These are phyloP conservation scores for Corylus avellana DNA, from an alignment of 306 rosid species.

Conservation along the genomic window DNA sequence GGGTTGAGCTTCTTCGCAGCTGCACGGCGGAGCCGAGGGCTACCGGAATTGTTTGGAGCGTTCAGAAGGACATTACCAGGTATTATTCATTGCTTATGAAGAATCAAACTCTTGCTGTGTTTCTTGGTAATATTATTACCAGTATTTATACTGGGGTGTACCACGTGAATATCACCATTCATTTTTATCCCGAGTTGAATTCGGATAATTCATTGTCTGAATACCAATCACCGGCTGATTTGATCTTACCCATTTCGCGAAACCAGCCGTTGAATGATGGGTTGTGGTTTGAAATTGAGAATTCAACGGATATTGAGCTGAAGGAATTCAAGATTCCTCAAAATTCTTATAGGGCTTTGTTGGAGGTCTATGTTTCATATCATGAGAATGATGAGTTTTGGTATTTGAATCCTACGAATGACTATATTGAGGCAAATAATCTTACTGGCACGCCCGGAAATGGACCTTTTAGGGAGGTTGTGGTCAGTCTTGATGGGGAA, in stretches of 20 bases:
- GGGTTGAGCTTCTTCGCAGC: conserved; percentile 87
- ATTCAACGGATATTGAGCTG: conserved; percentile 43
- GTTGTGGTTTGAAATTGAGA: conserved; percentile 70
- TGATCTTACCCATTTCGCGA: conserved; percentile 75
- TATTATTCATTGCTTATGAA: conserved; percentile 55
- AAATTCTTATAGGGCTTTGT: conserved; percentile 79
- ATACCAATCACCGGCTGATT: conserved; percentile 64
- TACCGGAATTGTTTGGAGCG: conserved; percentile 80
- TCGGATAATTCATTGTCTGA: conserved; percentile 28
- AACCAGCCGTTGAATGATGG: conserved; percentile 68
- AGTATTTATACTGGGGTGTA: conserved; percentile 74
- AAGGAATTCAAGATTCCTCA: conserved; percentile 66
- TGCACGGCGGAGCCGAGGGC: conserved; percentile 85
- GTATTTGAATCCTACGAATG: conserved; percentile 68
- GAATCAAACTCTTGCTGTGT: conserved; percentile 76
- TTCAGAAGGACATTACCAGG: conserved; percentile 84
- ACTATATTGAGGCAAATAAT: conserved; percentile 62
- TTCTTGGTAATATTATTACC: conserved; percentile 63
- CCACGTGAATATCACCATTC: conserved; percentile 63
- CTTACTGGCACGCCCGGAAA: conserved; percentile 58
- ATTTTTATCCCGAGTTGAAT: conserved; percentile 57
- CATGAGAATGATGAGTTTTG: conserved; percentile 94
- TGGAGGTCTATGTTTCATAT: conserved; percentile 88
- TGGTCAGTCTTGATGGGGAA: conserved; percentile 60
- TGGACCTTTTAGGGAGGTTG: conserved; percentile 92